These are phyloP conservation scores for Aquilaria agallochum DNA, from an alignment of 441 rosid genomes.

Conservation along the genomic window DNA sequence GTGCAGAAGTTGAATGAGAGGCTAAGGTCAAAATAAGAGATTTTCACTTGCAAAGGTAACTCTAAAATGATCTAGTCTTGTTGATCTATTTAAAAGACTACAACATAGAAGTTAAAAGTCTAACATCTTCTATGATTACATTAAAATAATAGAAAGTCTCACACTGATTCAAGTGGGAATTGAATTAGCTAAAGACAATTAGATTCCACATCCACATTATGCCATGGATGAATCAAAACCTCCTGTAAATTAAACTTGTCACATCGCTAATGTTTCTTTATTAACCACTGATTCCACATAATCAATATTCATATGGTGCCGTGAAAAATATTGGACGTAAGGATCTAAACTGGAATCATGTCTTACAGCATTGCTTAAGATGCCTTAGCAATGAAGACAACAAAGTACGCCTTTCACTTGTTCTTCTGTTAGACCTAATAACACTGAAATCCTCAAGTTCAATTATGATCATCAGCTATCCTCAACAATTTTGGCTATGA, in stretches of 20 bases:
- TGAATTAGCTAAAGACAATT: no score
- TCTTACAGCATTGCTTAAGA: conserved; percentile 67
- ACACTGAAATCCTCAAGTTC: neutral
- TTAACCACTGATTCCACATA: no score
- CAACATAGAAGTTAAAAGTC: no score
- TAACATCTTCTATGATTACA: no score
- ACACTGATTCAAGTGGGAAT: no score
- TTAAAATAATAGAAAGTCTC: no score
- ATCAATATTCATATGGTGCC: no score
- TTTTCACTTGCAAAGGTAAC: conserved; percentile 37
- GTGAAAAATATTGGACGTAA: conserved; percentile 3
- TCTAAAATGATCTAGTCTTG: conserved; percentile 50
- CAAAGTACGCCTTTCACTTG: conserved; percentile 26
- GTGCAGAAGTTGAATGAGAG: conserved; percentile 77
- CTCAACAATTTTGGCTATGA: neutral
- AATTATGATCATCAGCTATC: neutral
- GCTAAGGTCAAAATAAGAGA: conserved; percentile 56
- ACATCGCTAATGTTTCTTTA: no score
- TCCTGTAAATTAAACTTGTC: no score
- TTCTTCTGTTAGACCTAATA: neutral
- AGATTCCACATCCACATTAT: no score
- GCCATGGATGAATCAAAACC: no score
- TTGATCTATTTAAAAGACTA: conserved; percentile 34
- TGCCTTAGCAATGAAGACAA: conserved; percentile 47
- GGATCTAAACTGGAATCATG: conserved; percentile 84